Base-by-base conservation (phyloP, 2,329 filamentous ascomycete species). In the Hypoxylon sp. region DNA sequence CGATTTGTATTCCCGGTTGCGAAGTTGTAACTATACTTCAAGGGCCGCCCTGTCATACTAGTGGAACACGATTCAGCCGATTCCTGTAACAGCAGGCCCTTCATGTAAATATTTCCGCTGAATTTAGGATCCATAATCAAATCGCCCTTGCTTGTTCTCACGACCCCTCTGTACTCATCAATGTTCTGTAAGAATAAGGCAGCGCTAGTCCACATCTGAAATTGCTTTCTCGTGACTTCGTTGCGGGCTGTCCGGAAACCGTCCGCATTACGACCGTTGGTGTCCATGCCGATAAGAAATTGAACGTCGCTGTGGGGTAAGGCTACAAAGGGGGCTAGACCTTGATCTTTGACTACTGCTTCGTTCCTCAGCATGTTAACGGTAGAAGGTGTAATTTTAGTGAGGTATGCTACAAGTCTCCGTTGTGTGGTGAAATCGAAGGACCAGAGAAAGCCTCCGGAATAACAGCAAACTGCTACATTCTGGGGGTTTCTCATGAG, bases 351-450 rank as follows among this genome's bases (percentile, higher is more conserved):
- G 11, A 25, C 36, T 7, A 41, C 42, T 8, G 41, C 47, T 43
- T 51, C 21, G 6, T 54, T 25, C 2, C 34, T 30, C 3, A 30
- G 38, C 5, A 51, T 48, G 1, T 15, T 13, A 13, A 49, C 44
- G 2, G 4, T 27, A 8, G 48, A 35, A 1, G 41, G 44, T 1
- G 31, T 43, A 34, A 64, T 60, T 7, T 55, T 49, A n/a, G 8
- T 20, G 4, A 60, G 35, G 3, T 36, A 11, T 2, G 57, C 50
- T 7, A 63, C 51, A 1, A 70, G 60, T 13, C 55, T 53, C 0
- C 60, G 54, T 0, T 46, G n/a, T 4, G 27, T 63, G n/a, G 57
- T 63, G 35, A 68, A 67, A 32, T 67, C 61, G 51, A 71, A 71
- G 7, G n/a, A 59, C 66, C 65, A 69, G 1, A 43, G 55, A 43